Evolutionary conservation across 2,329 filamentous ascomycete species (phyloP).

Genomic region (Fusarium dimerum): DNA sequence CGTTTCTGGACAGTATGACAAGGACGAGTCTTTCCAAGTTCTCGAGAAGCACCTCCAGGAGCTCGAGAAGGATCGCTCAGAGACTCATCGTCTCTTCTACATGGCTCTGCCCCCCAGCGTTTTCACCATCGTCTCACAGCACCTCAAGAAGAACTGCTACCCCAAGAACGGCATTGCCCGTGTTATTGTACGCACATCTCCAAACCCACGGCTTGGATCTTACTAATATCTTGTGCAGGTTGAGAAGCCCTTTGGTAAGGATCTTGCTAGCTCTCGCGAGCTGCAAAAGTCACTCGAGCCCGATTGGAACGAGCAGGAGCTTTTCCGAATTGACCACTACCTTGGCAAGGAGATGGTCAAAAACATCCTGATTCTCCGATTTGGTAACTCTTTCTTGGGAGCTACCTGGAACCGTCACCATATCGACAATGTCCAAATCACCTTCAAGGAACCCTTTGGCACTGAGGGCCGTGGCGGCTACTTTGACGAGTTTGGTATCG

Average conservation of each 20-base stretch:
- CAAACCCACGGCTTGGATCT: not conserved
- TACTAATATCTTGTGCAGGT: slow-evolving; percentile 58
- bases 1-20: slow-evolving; percentile 95
- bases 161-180: slow-evolving; percentile 86
- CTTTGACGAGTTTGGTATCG: slow-evolving; percentile 99
- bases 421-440: slow-evolving; percentile 99
- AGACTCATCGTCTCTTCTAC: slow-evolving; percentile 95
- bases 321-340: slow-evolving; percentile 99
- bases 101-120: slow-evolving; percentile 98
- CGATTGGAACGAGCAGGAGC: slow-evolving; percentile 98
- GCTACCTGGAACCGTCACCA: slow-evolving; percentile 99
- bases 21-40: slow-evolving; percentile 88
- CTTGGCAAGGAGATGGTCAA: slow-evolving; percentile 99
- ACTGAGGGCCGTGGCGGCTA: slow-evolving; percentile 97
- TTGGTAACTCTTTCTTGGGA: slow-evolving; percentile 98
- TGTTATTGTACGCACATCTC: slow-evolving; percentile 68
- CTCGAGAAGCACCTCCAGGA: slow-evolving; percentile 84
- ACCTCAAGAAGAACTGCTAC: slow-evolving; percentile 97
- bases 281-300: slow-evolving; percentile 93
- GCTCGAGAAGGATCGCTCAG: slow-evolving; percentile 77
- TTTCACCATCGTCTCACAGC: slow-evolving; percentile 96
- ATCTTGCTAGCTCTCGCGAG: slow-evolving; percentile 89
- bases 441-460: slow-evolving; percentile 99
- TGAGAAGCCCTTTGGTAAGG: slow-evolving; percentile 99
- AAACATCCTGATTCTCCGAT: slow-evolving; percentile 97